Percentiles rank a stretch among this genome's conserved stretches.
phyloP scores from a whole-genome alignment of 2,329 filamentous ascomycete species.

The Leptographium lundbergii region DNA sequence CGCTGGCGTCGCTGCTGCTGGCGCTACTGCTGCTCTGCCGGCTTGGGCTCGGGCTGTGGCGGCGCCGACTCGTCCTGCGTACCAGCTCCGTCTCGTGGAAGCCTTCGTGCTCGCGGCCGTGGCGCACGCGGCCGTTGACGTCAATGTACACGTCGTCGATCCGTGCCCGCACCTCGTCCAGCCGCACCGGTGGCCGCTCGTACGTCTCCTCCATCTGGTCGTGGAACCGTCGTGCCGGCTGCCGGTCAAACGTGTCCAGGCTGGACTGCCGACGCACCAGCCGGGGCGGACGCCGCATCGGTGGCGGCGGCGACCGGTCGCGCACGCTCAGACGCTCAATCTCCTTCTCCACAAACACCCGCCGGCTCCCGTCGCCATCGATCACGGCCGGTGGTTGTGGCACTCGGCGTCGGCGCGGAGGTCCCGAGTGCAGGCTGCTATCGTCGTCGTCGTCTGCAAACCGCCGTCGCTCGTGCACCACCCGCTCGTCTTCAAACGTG shows the following conservation, averaged over 20 bases:
- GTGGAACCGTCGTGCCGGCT: constrained; percentile 27
- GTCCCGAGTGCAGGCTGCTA: constrained; percentile 19
- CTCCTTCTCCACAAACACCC: constrained; percentile 21
- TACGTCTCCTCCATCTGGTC: constrained; percentile 22
- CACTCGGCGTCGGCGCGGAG: constrained; percentile 11
- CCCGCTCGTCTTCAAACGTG: constrained; percentile 33
- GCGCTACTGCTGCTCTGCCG: constrained; percentile 17
- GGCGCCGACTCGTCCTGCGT: constrained; percentile 21
- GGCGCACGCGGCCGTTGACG: not conserved
- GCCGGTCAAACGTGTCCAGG: constrained; percentile 78
- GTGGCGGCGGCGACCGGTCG: constrained; percentile 20
- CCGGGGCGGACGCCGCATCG: constrained; percentile 16
- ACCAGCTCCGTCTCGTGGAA: constrained; percentile 50
- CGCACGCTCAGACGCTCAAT: constrained; percentile 7
- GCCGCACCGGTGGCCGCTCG: constrained; percentile 21
- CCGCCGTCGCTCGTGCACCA: constrained; percentile 31
- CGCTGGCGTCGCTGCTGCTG: constrained; percentile 19
- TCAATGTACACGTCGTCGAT: constrained; percentile 37
- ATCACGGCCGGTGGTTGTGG: constrained; percentile 7
- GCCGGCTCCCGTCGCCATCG: constrained; percentile 29
- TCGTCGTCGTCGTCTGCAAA: constrained; percentile 39
- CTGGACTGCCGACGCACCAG: constrained; percentile 78
- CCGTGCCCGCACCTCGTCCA: constrained; percentile 43
- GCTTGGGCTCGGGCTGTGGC: constrained; percentile 22
- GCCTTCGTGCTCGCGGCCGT: constrained; percentile 23